These are phyloP conservation scores for Polysphondylium violaceum DNA, from an alignment of 78 protist species.

Conservation along the genomic window DNA sequence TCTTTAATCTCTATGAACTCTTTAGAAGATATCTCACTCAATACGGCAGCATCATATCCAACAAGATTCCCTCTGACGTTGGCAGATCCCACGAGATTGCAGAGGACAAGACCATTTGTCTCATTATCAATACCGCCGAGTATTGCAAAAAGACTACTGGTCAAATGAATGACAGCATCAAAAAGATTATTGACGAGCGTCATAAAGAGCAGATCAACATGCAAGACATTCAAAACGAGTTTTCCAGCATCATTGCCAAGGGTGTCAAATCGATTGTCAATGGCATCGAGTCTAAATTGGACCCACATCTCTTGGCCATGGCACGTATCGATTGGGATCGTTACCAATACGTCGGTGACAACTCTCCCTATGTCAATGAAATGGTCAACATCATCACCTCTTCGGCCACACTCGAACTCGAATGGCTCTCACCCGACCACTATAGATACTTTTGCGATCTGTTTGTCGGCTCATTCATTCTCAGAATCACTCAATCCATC, in stretches of 20 bases:
- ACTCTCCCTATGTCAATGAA: conserved; percentile 66
- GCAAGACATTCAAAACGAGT: conserved; percentile 39
- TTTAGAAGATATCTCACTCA: conserved; percentile 58
- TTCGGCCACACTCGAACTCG: not conserved
- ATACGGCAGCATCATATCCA: conserved; percentile 32
- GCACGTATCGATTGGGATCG: conserved; percentile 62
- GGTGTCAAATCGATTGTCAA: conserved; percentile 47
- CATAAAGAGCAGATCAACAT: conserved; percentile 61
- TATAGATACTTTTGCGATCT: conserved; percentile 72
- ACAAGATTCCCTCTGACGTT: conserved; percentile 19
- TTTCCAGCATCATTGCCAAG: conserved; percentile 53
- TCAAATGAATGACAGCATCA: conserved; percentile 57
- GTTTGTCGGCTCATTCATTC: conserved; percentile 43
- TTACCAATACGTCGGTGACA: conserved; percentile 36
- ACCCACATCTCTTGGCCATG: conserved; percentile 47
- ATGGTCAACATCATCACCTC: conserved; percentile 22
- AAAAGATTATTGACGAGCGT: conserved; percentile 9
- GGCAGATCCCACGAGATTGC: conserved; percentile 39
- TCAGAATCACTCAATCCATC: conserved; percentile 39
- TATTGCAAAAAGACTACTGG: conserved; percentile 40
- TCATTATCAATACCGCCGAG: conserved; percentile 78
- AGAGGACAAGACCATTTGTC: conserved; percentile 54
- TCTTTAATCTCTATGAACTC: conserved; percentile 49
- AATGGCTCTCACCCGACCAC: conserved; percentile 37
- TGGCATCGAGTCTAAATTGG: conserved; percentile 63